A percentile compares a stretch with the other conserved stretches of the same genome.
These are phyloP conservation scores for Skeletonema potamos DNA, from an alignment of 108 stramenopile species.

Conservation along the genomic window DNA sequence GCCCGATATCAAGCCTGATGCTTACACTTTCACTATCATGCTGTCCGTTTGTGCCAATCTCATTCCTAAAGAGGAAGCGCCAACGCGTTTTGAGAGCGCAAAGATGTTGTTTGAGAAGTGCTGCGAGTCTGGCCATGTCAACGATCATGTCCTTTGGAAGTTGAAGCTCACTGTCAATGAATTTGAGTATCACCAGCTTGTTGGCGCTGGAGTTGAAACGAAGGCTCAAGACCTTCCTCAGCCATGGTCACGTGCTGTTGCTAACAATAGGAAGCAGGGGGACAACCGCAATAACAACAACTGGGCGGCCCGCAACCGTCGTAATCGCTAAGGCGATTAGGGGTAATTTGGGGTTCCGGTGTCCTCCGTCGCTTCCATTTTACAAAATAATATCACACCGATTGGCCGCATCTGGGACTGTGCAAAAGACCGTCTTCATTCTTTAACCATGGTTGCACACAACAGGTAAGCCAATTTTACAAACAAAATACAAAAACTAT, in stretches of 20 bases:
- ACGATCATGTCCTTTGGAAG: slow-evolving; percentile 86
- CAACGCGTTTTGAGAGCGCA: slow-evolving; percentile 59
- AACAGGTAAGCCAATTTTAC: slow-evolving; percentile 1
- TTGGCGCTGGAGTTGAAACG: slow-evolving; percentile 57
- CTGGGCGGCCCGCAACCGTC: slow-evolving; percentile 44
- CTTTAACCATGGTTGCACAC: slow-evolving; percentile 12
- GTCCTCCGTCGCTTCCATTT: slow-evolving; percentile 33
- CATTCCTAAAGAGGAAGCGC: slow-evolving; percentile 67
- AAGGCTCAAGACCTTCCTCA: slow-evolving; percentile 60
- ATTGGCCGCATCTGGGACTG: slow-evolving; percentile 2
- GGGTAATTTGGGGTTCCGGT: slow-evolving; percentile 17
- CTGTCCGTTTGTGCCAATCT: slow-evolving; percentile 87
- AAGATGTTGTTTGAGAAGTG: slow-evolving; percentile 75
- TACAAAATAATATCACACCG: slow-evolving; percentile 22
- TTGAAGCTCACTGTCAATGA: slow-evolving; percentile 79
- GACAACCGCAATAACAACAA: slow-evolving; percentile 49
- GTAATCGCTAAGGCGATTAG: slow-evolving; percentile 18
- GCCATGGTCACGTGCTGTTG: slow-evolving; percentile 69
- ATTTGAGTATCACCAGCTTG: slow-evolving; percentile 67
- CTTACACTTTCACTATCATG: slow-evolving; percentile 88
- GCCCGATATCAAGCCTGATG: slow-evolving; percentile 78
- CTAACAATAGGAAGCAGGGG: slow-evolving; percentile 31
- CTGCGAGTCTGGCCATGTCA: slow-evolving; percentile 78
- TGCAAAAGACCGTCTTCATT: neutral
- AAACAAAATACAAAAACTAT: slow-evolving; percentile 19